Percentiles rank a stretch among this genome's conserved stretches.
phyloP scores from a whole-genome alignment of 2,329 filamentous ascomycete genomes.

The Colletotrichum graminicola region DNA sequence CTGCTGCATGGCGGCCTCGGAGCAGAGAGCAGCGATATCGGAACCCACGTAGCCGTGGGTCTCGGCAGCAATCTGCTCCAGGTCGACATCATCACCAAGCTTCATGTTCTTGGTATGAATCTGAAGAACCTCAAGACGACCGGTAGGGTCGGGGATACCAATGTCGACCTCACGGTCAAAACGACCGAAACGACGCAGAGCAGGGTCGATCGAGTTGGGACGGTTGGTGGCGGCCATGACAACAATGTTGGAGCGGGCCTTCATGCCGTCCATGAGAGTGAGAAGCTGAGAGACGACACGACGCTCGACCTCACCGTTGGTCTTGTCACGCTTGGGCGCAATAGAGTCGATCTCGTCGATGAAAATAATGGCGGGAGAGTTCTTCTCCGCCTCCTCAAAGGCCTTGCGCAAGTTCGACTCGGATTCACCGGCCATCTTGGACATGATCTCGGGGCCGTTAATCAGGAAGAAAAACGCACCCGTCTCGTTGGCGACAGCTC shows the following conservation, averaged over 20 bases:
- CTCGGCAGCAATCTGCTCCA: constrained; percentile 96
- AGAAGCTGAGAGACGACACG: constrained; percentile 96
- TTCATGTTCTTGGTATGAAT: constrained; percentile 99
- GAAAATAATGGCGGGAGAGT: constrained; percentile 99
- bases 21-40: constrained; percentile 97
- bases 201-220: constrained; percentile 98
- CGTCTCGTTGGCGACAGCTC: constrained; percentile 98
- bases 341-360: constrained; percentile 99
- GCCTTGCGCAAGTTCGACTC: constrained; percentile 98
- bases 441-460: constrained; percentile 99
- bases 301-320: constrained; percentile 97
- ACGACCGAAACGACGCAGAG: constrained; percentile 96
- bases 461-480: constrained; percentile 99
- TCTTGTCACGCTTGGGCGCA: constrained; percentile 99
- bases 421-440: constrained; percentile 99
- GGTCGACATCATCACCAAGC: constrained; percentile 93
- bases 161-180: constrained; percentile 99
- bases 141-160: constrained; percentile 96
- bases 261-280: constrained; percentile 99
- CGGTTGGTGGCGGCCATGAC: constrained; percentile 99
- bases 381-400: constrained; percentile 99
- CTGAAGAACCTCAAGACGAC: constrained; percentile 97
- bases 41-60: constrained; percentile 99
- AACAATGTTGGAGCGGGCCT: constrained; percentile 97
- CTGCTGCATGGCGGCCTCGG: constrained; percentile 99